Percentiles rank a stretch among this genome's conserved stretches.
phyloP scores from a whole-genome alignment of 805 yeast genomes.

The Tetrapisispora nanseiensis region DNA sequence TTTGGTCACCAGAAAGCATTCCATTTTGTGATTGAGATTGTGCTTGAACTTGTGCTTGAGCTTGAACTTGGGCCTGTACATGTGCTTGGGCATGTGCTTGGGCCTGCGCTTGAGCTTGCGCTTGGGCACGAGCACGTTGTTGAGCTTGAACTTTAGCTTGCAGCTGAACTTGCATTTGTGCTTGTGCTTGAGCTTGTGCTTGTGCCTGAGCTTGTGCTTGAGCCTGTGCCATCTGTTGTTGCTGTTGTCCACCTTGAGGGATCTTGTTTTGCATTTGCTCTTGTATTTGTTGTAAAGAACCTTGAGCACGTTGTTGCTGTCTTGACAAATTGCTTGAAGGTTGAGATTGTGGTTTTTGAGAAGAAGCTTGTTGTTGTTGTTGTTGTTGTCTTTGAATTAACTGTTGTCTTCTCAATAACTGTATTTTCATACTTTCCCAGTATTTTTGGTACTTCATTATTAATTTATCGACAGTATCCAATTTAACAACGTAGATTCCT shows the following conservation, averaged over 20 bases:
- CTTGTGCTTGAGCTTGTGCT: background rate
- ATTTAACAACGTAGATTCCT: conserved; percentile 60
- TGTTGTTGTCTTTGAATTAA: conserved; percentile 33
- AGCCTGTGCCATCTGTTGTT: conserved; percentile 6
- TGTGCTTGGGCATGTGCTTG: conserved; percentile 3
- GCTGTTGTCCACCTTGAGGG: conserved; percentile 14
- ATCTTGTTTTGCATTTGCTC: conserved; percentile 17
- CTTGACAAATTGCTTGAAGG: conserved; percentile 12
- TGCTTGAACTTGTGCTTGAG: conserved; percentile 5
- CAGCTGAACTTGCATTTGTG: conserved; percentile 3
- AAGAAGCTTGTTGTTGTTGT: conserved; percentile 18
- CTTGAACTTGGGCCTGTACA: conserved; percentile 4
- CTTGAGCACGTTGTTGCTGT: conserved; percentile 20
- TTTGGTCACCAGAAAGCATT: background rate
- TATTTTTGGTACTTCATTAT: conserved; percentile 65
- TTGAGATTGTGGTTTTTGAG: conserved; percentile 20
- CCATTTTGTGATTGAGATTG: conserved; percentile 2
- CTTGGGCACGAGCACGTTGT: conserved; percentile 5
- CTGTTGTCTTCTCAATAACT: conserved; percentile 32
- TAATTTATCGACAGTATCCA: conserved; percentile 59
- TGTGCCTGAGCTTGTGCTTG: conserved; percentile 3
- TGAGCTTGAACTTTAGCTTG: conserved; percentile 9
- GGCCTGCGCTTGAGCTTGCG: conserved; percentile 4
- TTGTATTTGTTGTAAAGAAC: conserved; percentile 21
- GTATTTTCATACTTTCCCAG: conserved; percentile 65